Base-by-base conservation (phyloP, 352 stramenopile genomes). In the Phytopythium delawarense region DNA sequence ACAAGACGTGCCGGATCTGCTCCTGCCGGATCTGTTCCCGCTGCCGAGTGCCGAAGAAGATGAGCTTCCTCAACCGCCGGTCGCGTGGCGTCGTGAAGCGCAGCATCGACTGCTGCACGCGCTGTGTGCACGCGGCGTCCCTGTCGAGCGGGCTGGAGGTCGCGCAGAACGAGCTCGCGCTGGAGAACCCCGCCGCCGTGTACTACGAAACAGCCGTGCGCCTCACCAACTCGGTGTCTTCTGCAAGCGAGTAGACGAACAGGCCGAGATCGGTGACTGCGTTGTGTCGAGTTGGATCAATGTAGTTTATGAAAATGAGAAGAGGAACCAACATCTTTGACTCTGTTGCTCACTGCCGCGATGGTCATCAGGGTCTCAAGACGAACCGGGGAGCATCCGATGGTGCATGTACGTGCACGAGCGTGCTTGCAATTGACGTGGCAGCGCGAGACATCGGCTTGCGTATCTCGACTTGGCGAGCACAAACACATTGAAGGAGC, bases 1-100 rank as follows among this genome's bases (percentile, higher is more conserved):
- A 67, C 63, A 79, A 79, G 61, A 57, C 69, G 13, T 79, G 72
- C n/a, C 63, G 66, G 16, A 72, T 73, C 28, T 76, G 69, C 60
- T 66, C 48, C 0, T 60, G 59, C 25, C 66, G 63, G 1, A 66
- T 79, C 35, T 79, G 69, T 42, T 59, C 72, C 4, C 66, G 72
- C 16, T 79, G 71, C 60, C 52, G 68, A 9, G 72, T 76, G 23
- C 68, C 68, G 5, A 79, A 74, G 56, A 62, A 66, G 2, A 13
- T 80, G 23, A 77, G 65, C 46, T 80, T 75, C 25, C 62, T 75
- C 34, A 72, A 71, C 32, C 70, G 70, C 51, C 66, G 63, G 6
- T 71, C 69, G 13, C 67, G 65, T 1, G 63, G 65, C 18, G 66
- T 76, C 20, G 65, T 78, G 30, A 74, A 76, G 61, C 75, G 73